A percentile compares a stretch with the other conserved stretches of the same genome.
Conservation (phyloP, 202 grass and related monocot species). For the Saccharum hybrid region DNA sequence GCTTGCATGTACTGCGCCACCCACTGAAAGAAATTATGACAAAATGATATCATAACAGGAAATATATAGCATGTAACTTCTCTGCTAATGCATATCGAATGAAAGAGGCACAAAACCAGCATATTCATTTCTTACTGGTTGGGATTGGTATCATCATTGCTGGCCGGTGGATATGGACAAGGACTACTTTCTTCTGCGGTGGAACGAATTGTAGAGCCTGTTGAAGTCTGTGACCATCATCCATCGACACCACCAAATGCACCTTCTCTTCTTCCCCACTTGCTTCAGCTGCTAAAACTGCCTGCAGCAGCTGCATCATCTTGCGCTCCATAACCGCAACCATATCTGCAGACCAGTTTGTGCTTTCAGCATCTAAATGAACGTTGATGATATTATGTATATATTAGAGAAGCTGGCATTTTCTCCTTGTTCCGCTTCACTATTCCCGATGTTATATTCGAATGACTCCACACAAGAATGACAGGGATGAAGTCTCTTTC, state of each 20-base stretch:
- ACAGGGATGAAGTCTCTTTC: conserved; percentile 19
- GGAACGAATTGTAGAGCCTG: not conserved
- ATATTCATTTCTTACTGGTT: not conserved
- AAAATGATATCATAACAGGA: conserved; percentile 2
- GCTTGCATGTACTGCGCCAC: not conserved
- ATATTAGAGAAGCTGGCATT: not conserved
- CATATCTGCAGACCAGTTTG: not conserved
- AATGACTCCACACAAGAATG: conserved; percentile 15
- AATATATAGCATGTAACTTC: not conserved
- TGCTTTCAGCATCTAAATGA: conserved; percentile 8
- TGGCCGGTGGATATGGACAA: conserved; percentile 32
- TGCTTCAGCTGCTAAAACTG: conserved; percentile 27
- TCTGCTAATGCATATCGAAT: not conserved
- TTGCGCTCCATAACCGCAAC: not conserved
- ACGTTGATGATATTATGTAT: not conserved
- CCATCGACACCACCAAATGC: conserved; percentile 6
- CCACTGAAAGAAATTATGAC: conserved; percentile 16
- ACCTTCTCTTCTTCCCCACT: conserved; percentile 28
- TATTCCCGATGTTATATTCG: conserved; percentile 18
- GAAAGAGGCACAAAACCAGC: not conserved
- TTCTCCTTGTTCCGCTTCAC: conserved; percentile 20
- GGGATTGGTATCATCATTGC: conserved; percentile 36
- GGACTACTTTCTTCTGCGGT: not conserved
- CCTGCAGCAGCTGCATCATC: not conserved
- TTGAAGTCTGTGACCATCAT: conserved; percentile 19